Conservation (phyloP, 1,284 basidiomycete species). For the Tilletia setariae region DNA sequence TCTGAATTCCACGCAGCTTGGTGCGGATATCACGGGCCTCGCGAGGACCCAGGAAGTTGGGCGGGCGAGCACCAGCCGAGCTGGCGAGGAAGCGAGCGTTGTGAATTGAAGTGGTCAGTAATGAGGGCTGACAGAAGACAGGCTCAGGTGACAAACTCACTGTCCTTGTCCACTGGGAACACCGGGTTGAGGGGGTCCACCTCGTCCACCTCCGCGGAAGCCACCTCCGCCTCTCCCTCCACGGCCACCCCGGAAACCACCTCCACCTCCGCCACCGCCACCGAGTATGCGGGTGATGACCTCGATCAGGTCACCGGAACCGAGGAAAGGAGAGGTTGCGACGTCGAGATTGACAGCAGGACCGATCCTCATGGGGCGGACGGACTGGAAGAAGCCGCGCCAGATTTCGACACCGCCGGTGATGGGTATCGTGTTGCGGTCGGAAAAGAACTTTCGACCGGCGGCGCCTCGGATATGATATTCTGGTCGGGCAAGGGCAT, state of each 20-base stretch:
- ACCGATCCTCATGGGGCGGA: constrained; percentile 34
- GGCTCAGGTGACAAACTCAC: constrained; percentile 8
- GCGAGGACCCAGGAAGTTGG: constrained; percentile 16
- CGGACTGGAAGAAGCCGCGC: constrained; percentile 38
- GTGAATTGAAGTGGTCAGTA: too few relatives aligned
- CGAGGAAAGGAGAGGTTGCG: constrained; percentile 34
- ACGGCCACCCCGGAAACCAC: constrained; percentile 17
- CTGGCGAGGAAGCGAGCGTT: background rate
- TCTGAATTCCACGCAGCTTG: constrained; percentile 27
- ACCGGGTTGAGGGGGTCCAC: constrained; percentile 14
- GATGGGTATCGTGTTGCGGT: constrained; percentile 19
- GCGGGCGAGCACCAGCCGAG: background rate
- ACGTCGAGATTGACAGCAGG: constrained; percentile 42
- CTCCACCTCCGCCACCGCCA: constrained; percentile 25
- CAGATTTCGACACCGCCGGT: constrained; percentile 36
- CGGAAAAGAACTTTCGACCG: constrained; percentile 32
- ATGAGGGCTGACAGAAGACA: constrained; percentile 18
- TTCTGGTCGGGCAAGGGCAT: constrained; percentile 15
- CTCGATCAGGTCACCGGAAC: constrained; percentile 29
- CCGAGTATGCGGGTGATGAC: constrained; percentile 31
- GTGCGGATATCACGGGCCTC: constrained; percentile 34
- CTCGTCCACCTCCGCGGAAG: constrained; percentile 18
- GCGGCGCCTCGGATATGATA: constrained; percentile 18
- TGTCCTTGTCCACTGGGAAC: constrained; percentile 20
- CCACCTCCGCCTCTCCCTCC: constrained; percentile 20